phyloP scores from a whole-genome alignment of 768 basidiomycete species.

The Asterophora lycoperdoides region DNA sequence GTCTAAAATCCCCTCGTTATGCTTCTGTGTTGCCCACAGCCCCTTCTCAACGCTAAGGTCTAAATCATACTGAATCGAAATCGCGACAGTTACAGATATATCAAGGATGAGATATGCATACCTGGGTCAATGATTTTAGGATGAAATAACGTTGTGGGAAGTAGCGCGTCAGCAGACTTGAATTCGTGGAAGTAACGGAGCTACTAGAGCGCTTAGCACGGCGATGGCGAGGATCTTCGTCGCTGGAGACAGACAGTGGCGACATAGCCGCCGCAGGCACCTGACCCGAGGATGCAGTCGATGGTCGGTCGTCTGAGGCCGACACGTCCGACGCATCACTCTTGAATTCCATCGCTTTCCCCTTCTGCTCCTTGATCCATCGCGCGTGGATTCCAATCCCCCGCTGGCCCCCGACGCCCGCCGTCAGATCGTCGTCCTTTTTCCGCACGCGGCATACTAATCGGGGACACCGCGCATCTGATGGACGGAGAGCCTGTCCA shows the following conservation, averaged over 20 bases:
- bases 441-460: constrained; percentile 81
- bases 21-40: constrained; percentile 89
- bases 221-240: constrained; percentile 31
- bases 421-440: constrained; percentile 79
- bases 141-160: constrained; percentile 94
- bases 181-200: constrained; percentile 76
- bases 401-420: constrained; percentile 90
- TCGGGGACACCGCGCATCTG: constrained; percentile 67
- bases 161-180: constrained; percentile 67
- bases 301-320: constrained; percentile 19
- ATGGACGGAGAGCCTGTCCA: constrained; percentile 61
- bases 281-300: constrained; percentile 25
- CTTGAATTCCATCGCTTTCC: constrained; percentile 27
- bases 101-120: constrained; percentile 27
- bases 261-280: constrained; percentile 21
- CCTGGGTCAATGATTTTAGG: constrained; percentile 81
- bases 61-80: constrained; percentile 55
- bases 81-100: not conserved
- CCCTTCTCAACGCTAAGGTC: constrained; percentile 76
- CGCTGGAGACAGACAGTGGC: constrained; percentile 36
- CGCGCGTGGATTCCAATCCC: constrained; percentile 78
- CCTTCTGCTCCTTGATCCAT: constrained; percentile 70
- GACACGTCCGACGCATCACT: constrained; percentile 17
- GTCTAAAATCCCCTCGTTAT: constrained; percentile 88
- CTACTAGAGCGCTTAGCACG: constrained; percentile 43